Percentiles rank a stretch among this genome's conserved stretches.
phyloP scores from a whole-genome alignment of 1,284 basidiomycete genomes.

The Trichosporon faecale region DNA sequence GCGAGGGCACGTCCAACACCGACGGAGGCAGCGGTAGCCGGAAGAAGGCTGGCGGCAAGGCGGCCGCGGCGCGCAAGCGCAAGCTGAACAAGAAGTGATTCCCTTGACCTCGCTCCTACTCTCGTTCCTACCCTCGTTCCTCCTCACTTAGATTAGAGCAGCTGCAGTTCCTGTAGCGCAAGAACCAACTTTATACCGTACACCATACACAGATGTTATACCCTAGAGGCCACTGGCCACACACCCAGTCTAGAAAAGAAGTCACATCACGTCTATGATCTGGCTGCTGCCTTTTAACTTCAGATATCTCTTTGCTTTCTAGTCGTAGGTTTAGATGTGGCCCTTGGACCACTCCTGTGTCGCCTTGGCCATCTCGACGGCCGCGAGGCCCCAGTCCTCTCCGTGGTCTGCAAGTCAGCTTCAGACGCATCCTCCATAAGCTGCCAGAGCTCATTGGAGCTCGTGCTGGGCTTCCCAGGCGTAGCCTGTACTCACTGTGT shows the following conservation, averaged over 20 bases:
- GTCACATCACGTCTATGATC: slow-evolving; percentile 8
- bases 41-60: slow-evolving; percentile 43
- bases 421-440: too few species aligned
- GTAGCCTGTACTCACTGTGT: slow-evolving; percentile 46
- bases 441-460: too few species aligned
- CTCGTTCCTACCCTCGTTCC: background rate
- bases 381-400: slow-evolving; percentile 92
- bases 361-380: slow-evolving; percentile 84
- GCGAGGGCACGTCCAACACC: slow-evolving; percentile 11
- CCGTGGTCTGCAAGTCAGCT: slow-evolving; percentile 56
- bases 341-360: slow-evolving; percentile 63
- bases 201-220: background rate
- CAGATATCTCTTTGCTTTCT: background rate
- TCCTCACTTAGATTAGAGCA: background rate
- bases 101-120: background rate
- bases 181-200: background rate
- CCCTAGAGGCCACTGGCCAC: too few species aligned
- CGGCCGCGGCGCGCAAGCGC: slow-evolving; percentile 42
- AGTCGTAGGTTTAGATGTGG: slow-evolving; percentile 14
- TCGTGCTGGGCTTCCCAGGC: too few species aligned
- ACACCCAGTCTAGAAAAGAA: background rate
- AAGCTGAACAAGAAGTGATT: slow-evolving; percentile 46
- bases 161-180: background rate
- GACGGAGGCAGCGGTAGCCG: slow-evolving; percentile 31
- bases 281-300: slow-evolving; percentile 1